These are phyloP conservation scores for Penicillium thymicola DNA, from an alignment of 2,329 filamentous ascomycete genomes.

Conservation along the genomic window DNA sequence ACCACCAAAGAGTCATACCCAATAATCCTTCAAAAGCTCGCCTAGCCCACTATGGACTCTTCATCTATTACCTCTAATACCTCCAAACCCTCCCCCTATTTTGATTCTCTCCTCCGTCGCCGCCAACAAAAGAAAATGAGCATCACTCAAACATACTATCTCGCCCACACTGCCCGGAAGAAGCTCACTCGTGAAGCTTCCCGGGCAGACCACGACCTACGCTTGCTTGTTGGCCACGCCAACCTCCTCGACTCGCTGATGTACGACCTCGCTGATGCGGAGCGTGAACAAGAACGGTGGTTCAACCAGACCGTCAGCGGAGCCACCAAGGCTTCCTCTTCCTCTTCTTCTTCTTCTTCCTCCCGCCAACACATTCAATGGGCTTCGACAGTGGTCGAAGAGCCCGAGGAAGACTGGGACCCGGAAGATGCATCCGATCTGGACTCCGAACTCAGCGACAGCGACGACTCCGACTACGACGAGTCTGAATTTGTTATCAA, in stretches of 20 bases:
- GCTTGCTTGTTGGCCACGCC: conserved; percentile 93
- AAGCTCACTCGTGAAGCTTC: conserved; percentile 94
- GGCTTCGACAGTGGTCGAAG: conserved; percentile 75
- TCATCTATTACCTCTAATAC: conserved; percentile 15
- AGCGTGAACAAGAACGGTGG: conserved; percentile 93
- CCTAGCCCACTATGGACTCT: conserved; percentile 26
- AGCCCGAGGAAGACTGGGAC: conserved; percentile 63
- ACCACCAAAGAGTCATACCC: conserved; percentile 31
- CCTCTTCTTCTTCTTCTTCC: conserved; percentile 16
- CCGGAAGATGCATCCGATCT: conserved; percentile 59
- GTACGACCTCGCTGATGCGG: conserved; percentile 85
- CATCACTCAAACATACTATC: conserved; percentile 96
- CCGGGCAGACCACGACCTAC: conserved; percentile 88
- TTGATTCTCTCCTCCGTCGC: conserved; percentile 38
- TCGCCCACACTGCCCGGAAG: conserved; percentile 90
- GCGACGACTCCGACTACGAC: conserved; percentile 47
- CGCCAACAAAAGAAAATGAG: conserved; percentile 81
- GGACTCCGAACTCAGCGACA: conserved; percentile 51
- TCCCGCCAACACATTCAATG: conserved; percentile 75
- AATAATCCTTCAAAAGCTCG: conserved; percentile 28
- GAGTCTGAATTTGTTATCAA: conserved; percentile 41
- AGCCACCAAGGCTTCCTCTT: conserved; percentile 53
- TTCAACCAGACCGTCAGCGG: conserved; percentile 93
- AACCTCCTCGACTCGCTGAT: conserved; percentile 96
- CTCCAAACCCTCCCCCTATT: conserved; percentile 37